Evolutionary conservation across 208 protist genomes (phyloP).

Genomic region (Trypanosoma cruzi): DNA sequence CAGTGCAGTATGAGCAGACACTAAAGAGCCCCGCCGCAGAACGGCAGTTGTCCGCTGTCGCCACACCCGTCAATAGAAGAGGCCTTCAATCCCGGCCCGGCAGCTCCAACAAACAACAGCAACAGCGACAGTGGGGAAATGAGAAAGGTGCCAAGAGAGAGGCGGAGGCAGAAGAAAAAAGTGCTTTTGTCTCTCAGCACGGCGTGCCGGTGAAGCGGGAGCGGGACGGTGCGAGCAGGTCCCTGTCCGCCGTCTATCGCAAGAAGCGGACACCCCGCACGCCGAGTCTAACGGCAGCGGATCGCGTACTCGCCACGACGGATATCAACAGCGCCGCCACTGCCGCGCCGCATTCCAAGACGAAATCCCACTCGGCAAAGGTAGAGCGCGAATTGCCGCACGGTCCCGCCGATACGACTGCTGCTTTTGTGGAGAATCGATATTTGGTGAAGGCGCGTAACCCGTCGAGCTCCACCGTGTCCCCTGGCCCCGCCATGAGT

Average conservation of each 20-base stretch:
- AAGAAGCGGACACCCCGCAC: slow-evolving; percentile 70
- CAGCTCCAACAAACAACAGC: slow-evolving; percentile 36
- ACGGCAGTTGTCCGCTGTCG: background rate
- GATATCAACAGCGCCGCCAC: background rate
- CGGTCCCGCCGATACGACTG: background rate
- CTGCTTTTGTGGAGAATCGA: background rate
- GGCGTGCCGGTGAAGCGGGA: slow-evolving; percentile 19
- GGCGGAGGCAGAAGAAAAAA: slow-evolving; percentile 18
- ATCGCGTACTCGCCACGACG: slow-evolving; percentile 19
- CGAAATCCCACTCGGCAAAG: background rate
- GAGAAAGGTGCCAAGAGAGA: background rate
- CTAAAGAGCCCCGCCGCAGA: slow-evolving; percentile 18
- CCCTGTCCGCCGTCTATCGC: slow-evolving; percentile 25
- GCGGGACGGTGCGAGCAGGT: slow-evolving; percentile 18
- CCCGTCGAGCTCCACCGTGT: slow-evolving; percentile 16
- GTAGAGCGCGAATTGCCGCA: slow-evolving; percentile 3
- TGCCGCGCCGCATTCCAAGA: background rate
- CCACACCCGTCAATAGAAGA: slow-evolving; percentile 20
- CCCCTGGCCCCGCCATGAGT: slow-evolving; percentile 14
- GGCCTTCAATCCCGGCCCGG: background rate
- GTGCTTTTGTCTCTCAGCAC: background rate
- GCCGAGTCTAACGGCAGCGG: slow-evolving; percentile 68
- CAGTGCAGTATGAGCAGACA: slow-evolving; percentile 38
- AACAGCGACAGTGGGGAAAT: background rate
- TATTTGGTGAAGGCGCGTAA: slow-evolving; percentile 21